Base-by-base conservation (phyloP, 306 rosid genomes). In the Myrica gale region DNA sequence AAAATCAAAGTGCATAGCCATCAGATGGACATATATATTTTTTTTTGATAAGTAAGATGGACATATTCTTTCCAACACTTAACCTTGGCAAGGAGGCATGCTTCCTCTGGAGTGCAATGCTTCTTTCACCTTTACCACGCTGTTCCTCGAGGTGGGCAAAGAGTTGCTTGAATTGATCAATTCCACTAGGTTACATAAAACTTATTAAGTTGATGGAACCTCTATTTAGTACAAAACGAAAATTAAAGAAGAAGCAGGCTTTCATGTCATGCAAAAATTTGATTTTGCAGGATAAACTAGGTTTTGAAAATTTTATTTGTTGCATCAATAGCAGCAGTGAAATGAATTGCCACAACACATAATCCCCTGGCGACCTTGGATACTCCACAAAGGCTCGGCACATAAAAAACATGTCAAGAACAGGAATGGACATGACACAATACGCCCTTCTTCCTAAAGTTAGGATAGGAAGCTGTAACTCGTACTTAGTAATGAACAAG, bases 41-140 rank as follows among this genome's bases (percentile, higher is more conserved):
- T n/a, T n/a, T n/a, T n/a, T n/a, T n/a, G n/a, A n/a, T n/a, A n/a
- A n/a, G n/a, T n/a, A n/a, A 46, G 68, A 68, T 17, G 16, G 1
- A 55, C 48, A 51, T 52, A 56, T 43, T 48, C 55, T 68, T 72
- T 60, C 57, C 55, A 57, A 56, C 13, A 54, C 50, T 39, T 47
- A 79, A 89, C 93, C 91, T 85, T 8, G 93, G 93, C 83, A 89
- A 73, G 54, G 93, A 87, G 78, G 91, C 84, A 71, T 86, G 83
- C 80, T 85, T 89, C 82, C 93, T 83, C 26, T 80, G 83, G 11
- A 77, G 80, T 58, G 85, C 80, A 58, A 81, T 57, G 82, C 84
- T 69, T 75, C 88, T 82, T 77, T 68, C 90, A 12, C 77, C 86
- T 75, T 51, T 80, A 52, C 79, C 52, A 61, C 43, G 42, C 43